Base-by-base conservation (phyloP, 1,284 basidiomycete species). In the Austroboletus novae-zelandiae region DNA sequence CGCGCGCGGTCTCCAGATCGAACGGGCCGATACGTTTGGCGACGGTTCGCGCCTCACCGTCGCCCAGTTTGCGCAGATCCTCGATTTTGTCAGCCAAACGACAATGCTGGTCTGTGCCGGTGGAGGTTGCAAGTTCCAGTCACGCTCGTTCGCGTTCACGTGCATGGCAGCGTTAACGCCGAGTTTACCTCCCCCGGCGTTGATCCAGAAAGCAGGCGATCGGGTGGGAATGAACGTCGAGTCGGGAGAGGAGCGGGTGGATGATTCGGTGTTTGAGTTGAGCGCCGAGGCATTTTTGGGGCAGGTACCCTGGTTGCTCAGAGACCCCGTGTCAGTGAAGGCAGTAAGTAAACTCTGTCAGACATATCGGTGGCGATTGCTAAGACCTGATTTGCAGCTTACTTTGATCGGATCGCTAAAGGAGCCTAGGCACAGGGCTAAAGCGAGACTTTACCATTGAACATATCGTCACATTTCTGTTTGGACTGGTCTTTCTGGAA, bases 61-160 rank as follows among this genome's bases (percentile, higher is more conserved):
- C 5, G 41, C 36, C 2, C 41, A 61, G 5, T 20, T 59, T 5
- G 45, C 43, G 1, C 32, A 45, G n/a, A 47, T 61, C 8, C 34
- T 61, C 27, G 35, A 15, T 3, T 43, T 60, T 8, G 23, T 62
- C 3, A 43, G 59, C 10, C 48, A 45, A 3, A 39, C 31, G 50
- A 49, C 50, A 1, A 47, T 13, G 39, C 0, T 42, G 42, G n/a
- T 47, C 2, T 55, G 47, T 3, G 45, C 51, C 1, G 50, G 56
- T 1, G 51, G 55, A 0, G 45, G 43, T 2, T 59, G 57, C 14
- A 35, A 18, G 14, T 49, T 40, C 8, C 56, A 59, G 35, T 55
- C 61, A 1, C 61, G 49, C 14, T 31, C 48, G 15, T 57, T 56
- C n/a, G 47, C 43, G 15, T 60, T 64, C 9, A 45, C 17, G n/a